These are phyloP conservation scores for Sphagnum contortum DNA, from an alignment of 225 moss, liverwort and hornwort species.

Conservation along the genomic window DNA sequence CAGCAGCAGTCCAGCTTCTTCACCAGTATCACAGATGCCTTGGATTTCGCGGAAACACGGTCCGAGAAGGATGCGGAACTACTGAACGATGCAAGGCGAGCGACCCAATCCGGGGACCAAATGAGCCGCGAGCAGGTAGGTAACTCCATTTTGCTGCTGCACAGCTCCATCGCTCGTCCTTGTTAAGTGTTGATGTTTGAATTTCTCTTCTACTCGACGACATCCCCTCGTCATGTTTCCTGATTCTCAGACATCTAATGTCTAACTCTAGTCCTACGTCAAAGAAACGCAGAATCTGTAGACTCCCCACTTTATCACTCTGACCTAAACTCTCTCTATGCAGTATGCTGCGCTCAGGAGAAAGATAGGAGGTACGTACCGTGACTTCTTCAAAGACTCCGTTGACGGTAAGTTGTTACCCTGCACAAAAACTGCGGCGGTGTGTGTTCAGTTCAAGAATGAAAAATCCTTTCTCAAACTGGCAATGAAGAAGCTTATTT, in stretches of 20 bases:
- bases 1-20: conserved; percentile 16
- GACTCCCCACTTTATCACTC: not conserved
- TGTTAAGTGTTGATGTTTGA: too few species aligned
- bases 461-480: too few species aligned
- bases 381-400: conserved; percentile 88
- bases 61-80: conserved; percentile 84
- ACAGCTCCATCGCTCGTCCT: too few species aligned
- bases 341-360: conserved; percentile 92
- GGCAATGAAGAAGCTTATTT: too few species aligned
- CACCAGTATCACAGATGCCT: conserved; percentile 77
- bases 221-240: too few species aligned
- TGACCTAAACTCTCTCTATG: not conserved
- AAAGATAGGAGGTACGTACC: conserved; percentile 83
- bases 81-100: conserved; percentile 55
- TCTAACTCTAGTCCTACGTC: not conserved
- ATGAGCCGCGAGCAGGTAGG: conserved; percentile 84
- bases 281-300: not conserved
- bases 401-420: conserved; percentile 46
- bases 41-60: conserved; percentile 63
- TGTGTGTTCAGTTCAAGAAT: too few species aligned
- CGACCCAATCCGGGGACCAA: conserved; percentile 57
- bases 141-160: too few species aligned
- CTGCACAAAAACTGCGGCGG: too few species aligned
- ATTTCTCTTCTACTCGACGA: too few species aligned
- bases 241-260: not conserved